phyloP scores from a whole-genome alignment of 345 rosid species.

The Salix viminalis region DNA sequence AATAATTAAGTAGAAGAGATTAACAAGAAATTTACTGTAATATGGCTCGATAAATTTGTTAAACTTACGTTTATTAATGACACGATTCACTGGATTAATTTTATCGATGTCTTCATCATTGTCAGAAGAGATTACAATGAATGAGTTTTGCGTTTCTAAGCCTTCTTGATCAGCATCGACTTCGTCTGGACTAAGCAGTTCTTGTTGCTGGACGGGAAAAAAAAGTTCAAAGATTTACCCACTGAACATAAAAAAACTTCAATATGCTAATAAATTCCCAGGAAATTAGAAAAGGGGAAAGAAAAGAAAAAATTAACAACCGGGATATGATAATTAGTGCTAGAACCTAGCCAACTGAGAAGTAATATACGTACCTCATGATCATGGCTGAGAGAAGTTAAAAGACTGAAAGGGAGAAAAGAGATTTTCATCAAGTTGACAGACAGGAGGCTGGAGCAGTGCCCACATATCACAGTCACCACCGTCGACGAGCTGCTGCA shows the following conservation, averaged over 20 bases:
- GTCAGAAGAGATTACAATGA: constrained; percentile 52
- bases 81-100: constrained; percentile 38
- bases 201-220: constrained; percentile 35
- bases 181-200: constrained; percentile 33
- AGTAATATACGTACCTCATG: constrained; percentile 24
- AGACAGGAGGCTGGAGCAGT: constrained; percentile 87
- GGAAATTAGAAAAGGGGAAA: background rate
- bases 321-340: background rate
- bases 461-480: constrained; percentile 95
- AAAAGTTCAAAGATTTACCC: background rate
- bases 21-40: too few species aligned
- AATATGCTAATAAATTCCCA: background rate
- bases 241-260: background rate
- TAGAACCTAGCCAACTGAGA: background rate
- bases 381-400: constrained; percentile 58
- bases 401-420: constrained; percentile 74
- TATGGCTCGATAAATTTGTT: background rate
- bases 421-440: constrained; percentile 88
- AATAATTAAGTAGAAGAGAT: background rate
- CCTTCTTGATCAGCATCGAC: constrained; percentile 26
- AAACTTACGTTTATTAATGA: constrained; percentile 81
- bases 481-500: constrained; percentile 75
- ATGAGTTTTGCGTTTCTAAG: constrained; percentile 36
- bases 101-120: constrained; percentile 58
- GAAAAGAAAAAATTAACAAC: background rate